Conservation (phyloP, 2,329 filamentous ascomycete species). For the Rasamsonia emersonii region DNA sequence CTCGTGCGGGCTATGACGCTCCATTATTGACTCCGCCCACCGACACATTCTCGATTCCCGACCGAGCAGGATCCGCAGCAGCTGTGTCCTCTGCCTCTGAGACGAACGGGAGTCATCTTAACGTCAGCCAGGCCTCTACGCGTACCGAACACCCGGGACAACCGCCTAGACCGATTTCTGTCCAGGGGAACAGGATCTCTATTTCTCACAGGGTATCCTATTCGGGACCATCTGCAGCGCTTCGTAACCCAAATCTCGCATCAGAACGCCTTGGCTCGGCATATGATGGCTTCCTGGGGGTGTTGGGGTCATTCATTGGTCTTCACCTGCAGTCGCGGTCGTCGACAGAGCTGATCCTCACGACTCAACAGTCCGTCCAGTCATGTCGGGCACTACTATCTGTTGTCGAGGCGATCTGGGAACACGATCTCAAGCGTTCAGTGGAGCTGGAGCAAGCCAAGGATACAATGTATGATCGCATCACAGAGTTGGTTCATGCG, state of each 20-base stretch:
- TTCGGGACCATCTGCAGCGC: conserved; percentile 55
- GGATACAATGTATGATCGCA: conserved; percentile 66
- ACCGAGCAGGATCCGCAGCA: conserved; percentile 14
- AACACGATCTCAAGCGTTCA: conserved; percentile 62
- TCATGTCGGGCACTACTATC: conserved; percentile 72
- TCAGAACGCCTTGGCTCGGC: conserved; percentile 71
- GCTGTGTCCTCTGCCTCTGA: conserved; percentile 17
- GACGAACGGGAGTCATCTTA: conserved; percentile 23
- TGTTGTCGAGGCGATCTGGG: conserved; percentile 73
- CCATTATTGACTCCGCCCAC: conserved; percentile 31
- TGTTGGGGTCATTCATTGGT: conserved; percentile 88
- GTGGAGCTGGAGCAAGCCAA: conserved; percentile 61
- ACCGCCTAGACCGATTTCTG: conserved; percentile 22
- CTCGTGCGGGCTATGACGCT: conserved; percentile 17
- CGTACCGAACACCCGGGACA: conserved; percentile 16
- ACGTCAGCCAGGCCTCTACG: conserved; percentile 19
- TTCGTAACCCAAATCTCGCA: conserved; percentile 63
- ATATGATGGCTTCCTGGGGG: conserved; percentile 83
- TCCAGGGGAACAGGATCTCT: conserved; percentile 41
- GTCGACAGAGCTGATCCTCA: conserved; percentile 69
- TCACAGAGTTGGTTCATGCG: conserved; percentile 71
- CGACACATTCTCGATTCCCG: conserved; percentile 25
- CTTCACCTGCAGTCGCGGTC: conserved; percentile 90
- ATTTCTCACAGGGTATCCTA: conserved; percentile 69
- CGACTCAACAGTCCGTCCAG: conserved; percentile 72